Conservation (phyloP, 2,329 filamentous ascomycete species). For the Gaeumannomyces sp. region DNA sequence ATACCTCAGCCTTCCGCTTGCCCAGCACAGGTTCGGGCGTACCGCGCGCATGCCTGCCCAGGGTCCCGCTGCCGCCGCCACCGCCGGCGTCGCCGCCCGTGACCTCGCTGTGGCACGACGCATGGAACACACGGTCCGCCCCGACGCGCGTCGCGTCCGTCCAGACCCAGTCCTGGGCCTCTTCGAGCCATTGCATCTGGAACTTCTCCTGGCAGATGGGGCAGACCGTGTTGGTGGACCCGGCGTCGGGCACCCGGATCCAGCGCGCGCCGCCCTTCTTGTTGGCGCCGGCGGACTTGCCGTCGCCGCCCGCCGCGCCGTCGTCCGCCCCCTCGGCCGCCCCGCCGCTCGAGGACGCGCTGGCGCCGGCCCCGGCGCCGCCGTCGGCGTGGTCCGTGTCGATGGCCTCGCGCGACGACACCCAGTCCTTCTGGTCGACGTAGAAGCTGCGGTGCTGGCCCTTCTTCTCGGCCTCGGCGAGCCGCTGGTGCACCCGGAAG, state of each 20-base stretch:
- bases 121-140: slow-evolving; percentile 77
- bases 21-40: slow-evolving; percentile 15
- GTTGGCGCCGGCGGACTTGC: slow-evolving; percentile 23
- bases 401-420: slow-evolving; percentile 73
- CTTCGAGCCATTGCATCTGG: slow-evolving; percentile 84
- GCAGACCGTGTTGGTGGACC: slow-evolving; percentile 70
- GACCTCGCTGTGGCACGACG: slow-evolving; percentile 80
- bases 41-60: slow-evolving; percentile 1
- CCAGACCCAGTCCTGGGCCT: slow-evolving; percentile 96
- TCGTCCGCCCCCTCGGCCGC: slow-evolving; percentile 30
- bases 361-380: slow-evolving; percentile 25
- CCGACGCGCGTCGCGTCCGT: slow-evolving; percentile 78
- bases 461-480: slow-evolving; percentile 77
- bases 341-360: neutral
- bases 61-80: neutral
- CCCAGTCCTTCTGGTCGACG: slow-evolving; percentile 80
- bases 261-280: slow-evolving; percentile 52
- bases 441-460: slow-evolving; percentile 94
- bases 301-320: slow-evolving; percentile 26
- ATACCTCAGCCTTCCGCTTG: slow-evolving; percentile 16
- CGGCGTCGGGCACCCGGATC: slow-evolving; percentile 74
- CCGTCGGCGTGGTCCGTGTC: slow-evolving; percentile 50
- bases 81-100: slow-evolving; percentile 28
- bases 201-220: slow-evolving; percentile 96
- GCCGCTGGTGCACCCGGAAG: slow-evolving; percentile 85